These are phyloP conservation scores for Eragrostis curvula DNA, from an alignment of 176 grass and related monocot species.

Conservation along the genomic window DNA sequence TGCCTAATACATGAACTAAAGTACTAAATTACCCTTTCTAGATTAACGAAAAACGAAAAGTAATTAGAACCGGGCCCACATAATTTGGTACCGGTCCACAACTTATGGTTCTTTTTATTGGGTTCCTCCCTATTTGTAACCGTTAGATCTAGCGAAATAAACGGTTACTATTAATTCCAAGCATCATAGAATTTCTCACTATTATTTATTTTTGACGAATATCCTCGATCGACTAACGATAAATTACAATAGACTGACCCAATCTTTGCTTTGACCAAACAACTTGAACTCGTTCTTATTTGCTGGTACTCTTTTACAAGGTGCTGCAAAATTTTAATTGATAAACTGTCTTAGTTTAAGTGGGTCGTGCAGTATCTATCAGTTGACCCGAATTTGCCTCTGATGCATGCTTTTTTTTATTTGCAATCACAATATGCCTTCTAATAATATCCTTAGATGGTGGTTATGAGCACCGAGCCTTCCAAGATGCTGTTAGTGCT, in stretches of 20 bases:
- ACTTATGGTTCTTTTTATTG: too few species aligned
- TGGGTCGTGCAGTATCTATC: conserved; percentile 19
- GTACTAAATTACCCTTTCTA: too few species aligned
- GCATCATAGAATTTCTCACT: too few species aligned
- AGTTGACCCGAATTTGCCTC: conserved; percentile 42
- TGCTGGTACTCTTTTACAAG: neutral
- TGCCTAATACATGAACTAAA: too few species aligned
- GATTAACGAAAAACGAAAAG: too few species aligned
- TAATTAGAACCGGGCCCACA: too few species aligned
- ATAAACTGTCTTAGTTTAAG: conserved; percentile 12
- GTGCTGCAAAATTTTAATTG: conserved; percentile 17
- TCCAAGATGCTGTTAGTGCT: conserved; percentile 62
- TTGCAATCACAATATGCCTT: conserved; percentile 49
- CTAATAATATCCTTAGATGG: conserved; percentile 60
- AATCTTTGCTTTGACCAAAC: neutral
- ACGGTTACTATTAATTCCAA: too few species aligned
- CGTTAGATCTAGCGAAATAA: too few species aligned
- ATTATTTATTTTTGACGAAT: too few species aligned
- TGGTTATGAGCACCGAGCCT: conserved; percentile 51
- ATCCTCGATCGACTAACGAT: too few species aligned
- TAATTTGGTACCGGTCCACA: too few species aligned
- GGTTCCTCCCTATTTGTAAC: too few species aligned
- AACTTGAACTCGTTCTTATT: conserved; percentile 20
- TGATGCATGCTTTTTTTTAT: conserved; percentile 32
- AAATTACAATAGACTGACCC: neutral